Evolutionary conservation across 1,284 basidiomycete species (phyloP).

Genomic region (Trametes versicolor): DNA sequence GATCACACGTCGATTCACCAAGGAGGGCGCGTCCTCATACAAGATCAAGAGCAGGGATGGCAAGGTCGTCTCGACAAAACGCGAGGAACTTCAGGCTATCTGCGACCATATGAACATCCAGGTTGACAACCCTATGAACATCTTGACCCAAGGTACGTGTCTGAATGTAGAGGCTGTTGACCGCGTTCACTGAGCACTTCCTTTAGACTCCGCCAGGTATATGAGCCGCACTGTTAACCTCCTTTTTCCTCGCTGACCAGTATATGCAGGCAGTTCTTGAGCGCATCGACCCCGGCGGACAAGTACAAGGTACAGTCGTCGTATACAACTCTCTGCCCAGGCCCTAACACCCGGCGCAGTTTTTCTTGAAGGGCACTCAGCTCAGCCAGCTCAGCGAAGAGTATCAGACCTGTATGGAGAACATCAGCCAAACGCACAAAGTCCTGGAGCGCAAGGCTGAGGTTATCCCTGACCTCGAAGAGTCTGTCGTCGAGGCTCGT

Average conservation of each 20-base stretch:
- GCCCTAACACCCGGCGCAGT: slow-evolving; percentile 55
- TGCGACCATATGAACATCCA: slow-evolving; percentile 96
- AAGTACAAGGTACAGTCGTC: slow-evolving; percentile 80
- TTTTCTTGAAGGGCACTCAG: slow-evolving; percentile 95
- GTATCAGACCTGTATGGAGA: slow-evolving; percentile 82
- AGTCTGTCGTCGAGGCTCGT: slow-evolving; percentile 66
- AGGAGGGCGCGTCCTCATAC: slow-evolving; percentile 81
- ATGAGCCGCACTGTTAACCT: neutral
- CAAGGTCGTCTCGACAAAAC: slow-evolving; percentile 79
- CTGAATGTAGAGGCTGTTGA: neutral
- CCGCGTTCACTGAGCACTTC: neutral
- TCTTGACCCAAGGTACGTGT: slow-evolving; percentile 85
- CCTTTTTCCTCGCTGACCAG: slow-evolving; percentile 4
- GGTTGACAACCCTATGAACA: slow-evolving; percentile 97
- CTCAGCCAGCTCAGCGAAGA: slow-evolving; percentile 89
- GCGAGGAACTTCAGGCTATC: slow-evolving; percentile 87
- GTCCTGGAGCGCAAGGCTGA: slow-evolving; percentile 75
- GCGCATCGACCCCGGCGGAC: slow-evolving; percentile 83
- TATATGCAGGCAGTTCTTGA: slow-evolving; percentile 82
- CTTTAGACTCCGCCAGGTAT: slow-evolving; percentile 52
- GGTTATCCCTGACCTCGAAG: slow-evolving; percentile 77
- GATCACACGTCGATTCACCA: slow-evolving; percentile 85
- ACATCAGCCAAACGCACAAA: slow-evolving; percentile 73
- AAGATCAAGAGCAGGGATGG: slow-evolving; percentile 84
- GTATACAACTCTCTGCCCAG: neutral